phyloP scores from a whole-genome alignment of 148 eudicot species.

The Silene conica region DNA sequence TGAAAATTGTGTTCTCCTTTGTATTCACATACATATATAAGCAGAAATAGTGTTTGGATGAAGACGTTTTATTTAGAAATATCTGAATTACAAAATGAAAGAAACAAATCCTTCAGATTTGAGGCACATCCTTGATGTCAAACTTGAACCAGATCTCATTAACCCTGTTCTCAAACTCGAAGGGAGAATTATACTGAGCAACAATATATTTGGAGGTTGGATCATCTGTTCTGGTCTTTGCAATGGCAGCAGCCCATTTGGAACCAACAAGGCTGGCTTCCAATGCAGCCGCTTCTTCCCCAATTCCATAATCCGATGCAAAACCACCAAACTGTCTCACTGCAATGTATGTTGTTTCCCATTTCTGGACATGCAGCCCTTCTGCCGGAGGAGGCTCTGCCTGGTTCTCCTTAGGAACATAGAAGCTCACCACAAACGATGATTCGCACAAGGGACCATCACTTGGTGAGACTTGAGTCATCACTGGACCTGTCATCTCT shows the following conservation, averaged over 20 bases:
- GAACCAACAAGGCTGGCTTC: slow-evolving; percentile 55
- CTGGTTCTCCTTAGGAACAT: slow-evolving; percentile 68
- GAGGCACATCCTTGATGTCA: slow-evolving; percentile 34
- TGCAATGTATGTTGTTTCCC: slow-evolving; percentile 61
- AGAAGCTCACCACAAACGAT: slow-evolving; percentile 70
- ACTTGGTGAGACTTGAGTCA: slow-evolving; percentile 66
- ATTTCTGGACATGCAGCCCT: slow-evolving; percentile 53
- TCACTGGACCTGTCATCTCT: slow-evolving; percentile 90
- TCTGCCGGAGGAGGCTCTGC: slow-evolving; percentile 68
- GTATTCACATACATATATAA: too few species aligned
- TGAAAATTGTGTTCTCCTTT: too few species aligned
- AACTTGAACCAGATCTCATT: slow-evolving; percentile 90
- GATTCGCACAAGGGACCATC: slow-evolving; percentile 83
- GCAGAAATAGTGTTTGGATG: too few species aligned
- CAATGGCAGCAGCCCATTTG: slow-evolving; percentile 52
- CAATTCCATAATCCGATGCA: slow-evolving; percentile 45
- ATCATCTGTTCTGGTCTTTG: slow-evolving; percentile 35
- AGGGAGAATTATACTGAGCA: slow-evolving; percentile 90
- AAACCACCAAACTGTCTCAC: slow-evolving; percentile 78
- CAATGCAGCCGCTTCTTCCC: slow-evolving; percentile 61
- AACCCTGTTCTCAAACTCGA: slow-evolving; percentile 66
- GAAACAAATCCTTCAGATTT: slow-evolving; percentile 7
- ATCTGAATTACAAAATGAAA: too few species aligned
- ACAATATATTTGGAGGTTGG: slow-evolving; percentile 44
- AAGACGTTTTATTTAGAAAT: too few species aligned